Evolutionary conservation across 1,139 yeast species (phyloP).

Genomic region (Pichiaceae sp.): DNA sequence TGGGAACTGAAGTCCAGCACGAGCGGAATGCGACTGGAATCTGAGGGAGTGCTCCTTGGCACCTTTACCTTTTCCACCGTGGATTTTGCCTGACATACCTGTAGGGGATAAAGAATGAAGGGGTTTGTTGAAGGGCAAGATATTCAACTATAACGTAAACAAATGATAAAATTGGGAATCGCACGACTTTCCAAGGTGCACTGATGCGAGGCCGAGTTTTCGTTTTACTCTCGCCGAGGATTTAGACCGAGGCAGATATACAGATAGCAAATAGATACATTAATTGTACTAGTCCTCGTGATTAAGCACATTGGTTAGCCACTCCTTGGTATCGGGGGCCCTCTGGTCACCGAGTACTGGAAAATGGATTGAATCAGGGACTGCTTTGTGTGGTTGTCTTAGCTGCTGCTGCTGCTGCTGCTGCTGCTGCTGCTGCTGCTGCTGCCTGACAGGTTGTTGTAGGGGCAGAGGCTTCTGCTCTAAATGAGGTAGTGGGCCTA

Average conservation of each 20-base stretch:
- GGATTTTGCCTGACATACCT: slow-evolving; percentile 91
- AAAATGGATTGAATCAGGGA: no score
- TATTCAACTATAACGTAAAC: no score
- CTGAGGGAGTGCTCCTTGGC: slow-evolving; percentile 56
- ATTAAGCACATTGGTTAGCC: slow-evolving; percentile 6
- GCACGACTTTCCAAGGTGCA: no score
- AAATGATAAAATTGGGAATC: no score
- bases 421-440: slow-evolving; percentile 6
- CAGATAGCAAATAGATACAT: no score
- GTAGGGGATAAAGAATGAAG: neutral
- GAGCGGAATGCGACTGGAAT: slow-evolving; percentile 86
- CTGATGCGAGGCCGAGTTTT: no score
- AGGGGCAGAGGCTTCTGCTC: no score
- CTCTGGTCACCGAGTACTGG: no score
- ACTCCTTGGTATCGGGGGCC: slow-evolving; percentile 1
- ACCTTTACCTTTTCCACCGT: slow-evolving; percentile 73
- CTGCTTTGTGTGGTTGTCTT: neutral
- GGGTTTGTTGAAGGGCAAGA: neutral
- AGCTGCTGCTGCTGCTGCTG: slow-evolving; percentile 5
- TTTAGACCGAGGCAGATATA: no score
- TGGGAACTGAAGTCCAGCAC: slow-evolving; percentile 97
- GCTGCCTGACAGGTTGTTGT: slow-evolving; percentile 4
- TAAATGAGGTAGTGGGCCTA: neutral
- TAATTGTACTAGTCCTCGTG: neutral
- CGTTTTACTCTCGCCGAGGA: no score